Evolutionary conservation across 1,284 basidiomycete genomes (phyloP), one percentile per base, ranked within the genome.

Genomic region (Leccinum pachyderme): DNA sequence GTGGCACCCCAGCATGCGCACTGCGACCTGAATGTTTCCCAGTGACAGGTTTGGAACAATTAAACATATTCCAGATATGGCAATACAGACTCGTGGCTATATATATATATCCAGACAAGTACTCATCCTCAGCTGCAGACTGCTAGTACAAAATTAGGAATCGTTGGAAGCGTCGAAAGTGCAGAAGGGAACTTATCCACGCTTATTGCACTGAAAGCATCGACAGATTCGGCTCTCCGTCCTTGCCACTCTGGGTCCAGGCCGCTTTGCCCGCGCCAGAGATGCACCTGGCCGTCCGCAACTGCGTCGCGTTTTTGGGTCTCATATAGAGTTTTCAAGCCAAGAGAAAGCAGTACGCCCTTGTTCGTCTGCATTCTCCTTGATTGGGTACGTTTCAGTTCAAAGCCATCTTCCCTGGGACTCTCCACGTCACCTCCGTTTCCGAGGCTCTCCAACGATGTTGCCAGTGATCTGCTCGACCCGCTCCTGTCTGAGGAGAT

Each of bases 301-400:
- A 1, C 37, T 44, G 45, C 28, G 57, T 53, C 47, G 45, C 28
- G 57, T 53, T 41, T 49, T 47, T 54, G 32, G 18, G 7, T 31
- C 35, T 58, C 59, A 9, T 53, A 51, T 15, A 57, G 58, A 41
- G 25, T 56, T 55, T 56, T 62, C 35, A 58, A 44, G 48, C 61
- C 51, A 29, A 64, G 63, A 18, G 72, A 66, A 35, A 80, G 60
- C 22, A 80, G 58, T 44, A 77, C 67, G 7, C 76, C 78, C 59
- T 72, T 74, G 65, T 78, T 75, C 55, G 78, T 68, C 61, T 79
- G 75, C 61, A 81, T 70, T 56, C 78, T 81, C 61, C 72, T 75
- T 39, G 77, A 75, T 43, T 75, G 77, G 3, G 71, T 78, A 9
- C 76, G 71, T 57, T 70, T 72, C 37, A 80, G 68, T 53, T 81